Conservation (phyloP, 2,329 filamentous ascomycete species). For the Ophiognomonia clavigignenti-juglandacearum region DNA sequence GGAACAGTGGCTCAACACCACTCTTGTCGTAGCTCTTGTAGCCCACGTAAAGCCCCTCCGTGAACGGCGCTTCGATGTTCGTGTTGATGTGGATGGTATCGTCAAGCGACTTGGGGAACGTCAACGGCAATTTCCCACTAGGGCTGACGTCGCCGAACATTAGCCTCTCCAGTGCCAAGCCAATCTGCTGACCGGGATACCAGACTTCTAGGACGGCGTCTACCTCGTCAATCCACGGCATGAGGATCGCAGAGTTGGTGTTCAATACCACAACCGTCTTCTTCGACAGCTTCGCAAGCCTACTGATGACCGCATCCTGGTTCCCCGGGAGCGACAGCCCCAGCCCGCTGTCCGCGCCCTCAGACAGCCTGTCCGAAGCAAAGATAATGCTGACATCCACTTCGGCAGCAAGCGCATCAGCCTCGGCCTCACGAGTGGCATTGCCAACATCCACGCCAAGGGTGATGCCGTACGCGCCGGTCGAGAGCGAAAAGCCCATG, state of each 20-base stretch:
- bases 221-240: slow-evolving; percentile 6
- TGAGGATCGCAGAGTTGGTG: slow-evolving; percentile 10
- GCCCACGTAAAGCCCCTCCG: background rate
- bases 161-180: slow-evolving; percentile 13
- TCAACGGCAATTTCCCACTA: slow-evolving; percentile 15
- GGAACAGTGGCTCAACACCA: background rate
- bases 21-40: slow-evolving; percentile 1
- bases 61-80: background rate
- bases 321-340: slow-evolving; percentile 11
- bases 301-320: slow-evolving; percentile 7
- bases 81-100: slow-evolving; percentile 6
- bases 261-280: slow-evolving; percentile 11
- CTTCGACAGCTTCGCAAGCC: background rate
- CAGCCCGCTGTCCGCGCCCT: slow-evolving; percentile 17
- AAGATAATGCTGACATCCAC: slow-evolving; percentile 19
- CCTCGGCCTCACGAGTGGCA: slow-evolving; percentile 4
- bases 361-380: slow-evolving; percentile 16
- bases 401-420: slow-evolving; percentile 14
- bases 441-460: slow-evolving; percentile 12
- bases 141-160: slow-evolving; percentile 13
- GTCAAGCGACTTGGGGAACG: slow-evolving; percentile 5
- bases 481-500: slow-evolving; percentile 1
- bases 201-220: slow-evolving; percentile 8
- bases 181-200: slow-evolving; percentile 11
- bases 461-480: slow-evolving; percentile 16